These are phyloP conservation scores for Cicer yamashitae DNA, from an alignment of 306 rosid genomes.

Conservation along the genomic window DNA sequence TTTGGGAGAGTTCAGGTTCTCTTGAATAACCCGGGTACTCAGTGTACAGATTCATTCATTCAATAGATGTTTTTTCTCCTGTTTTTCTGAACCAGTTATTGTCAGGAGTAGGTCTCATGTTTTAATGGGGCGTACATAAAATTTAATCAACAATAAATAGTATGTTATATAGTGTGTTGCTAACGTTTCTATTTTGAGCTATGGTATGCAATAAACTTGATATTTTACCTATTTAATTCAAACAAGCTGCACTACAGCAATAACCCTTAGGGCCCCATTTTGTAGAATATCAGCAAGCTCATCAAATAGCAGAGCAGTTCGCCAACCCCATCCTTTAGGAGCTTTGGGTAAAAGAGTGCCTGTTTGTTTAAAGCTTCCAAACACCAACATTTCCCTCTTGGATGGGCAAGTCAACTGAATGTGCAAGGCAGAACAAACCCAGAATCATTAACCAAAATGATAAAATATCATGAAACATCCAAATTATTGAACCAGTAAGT, in stretches of 20 bases:
- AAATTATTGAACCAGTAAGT: slow-evolving; percentile 30
- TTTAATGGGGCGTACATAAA: not conserved
- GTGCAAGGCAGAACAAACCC: slow-evolving; percentile 26
- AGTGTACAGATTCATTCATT: not conserved
- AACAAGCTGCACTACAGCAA: slow-evolving; percentile 91
- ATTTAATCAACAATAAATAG: slow-evolving; percentile 1
- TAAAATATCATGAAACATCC: slow-evolving; percentile 8
- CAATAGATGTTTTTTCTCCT: not conserved
- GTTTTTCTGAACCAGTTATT: not conserved
- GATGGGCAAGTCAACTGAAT: slow-evolving; percentile 88
- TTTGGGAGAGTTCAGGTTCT: not conserved
- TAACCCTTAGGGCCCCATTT: slow-evolving; percentile 85
- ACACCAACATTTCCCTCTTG: slow-evolving; percentile 90
- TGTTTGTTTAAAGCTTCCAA: slow-evolving; percentile 89
- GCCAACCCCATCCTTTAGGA: slow-evolving; percentile 99
- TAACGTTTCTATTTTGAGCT: not conserved
- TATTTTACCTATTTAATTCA: slow-evolving; percentile 46
- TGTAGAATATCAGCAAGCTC: slow-evolving; percentile 93
- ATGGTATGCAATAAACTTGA: slow-evolving; percentile 6
- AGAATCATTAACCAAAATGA: slow-evolving; percentile 38
- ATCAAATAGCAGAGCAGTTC: slow-evolving; percentile 86
- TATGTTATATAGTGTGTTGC: not conserved
- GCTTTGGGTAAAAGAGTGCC: slow-evolving; percentile 97
- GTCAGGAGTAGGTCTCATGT: slow-evolving; percentile 3
- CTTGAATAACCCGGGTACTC: not conserved